Evolutionary conservation across 2,329 filamentous ascomycete species (phyloP), one percentile per base, ranked within the genome.

Genomic region (Daldinia eschscholtzii): DNA sequence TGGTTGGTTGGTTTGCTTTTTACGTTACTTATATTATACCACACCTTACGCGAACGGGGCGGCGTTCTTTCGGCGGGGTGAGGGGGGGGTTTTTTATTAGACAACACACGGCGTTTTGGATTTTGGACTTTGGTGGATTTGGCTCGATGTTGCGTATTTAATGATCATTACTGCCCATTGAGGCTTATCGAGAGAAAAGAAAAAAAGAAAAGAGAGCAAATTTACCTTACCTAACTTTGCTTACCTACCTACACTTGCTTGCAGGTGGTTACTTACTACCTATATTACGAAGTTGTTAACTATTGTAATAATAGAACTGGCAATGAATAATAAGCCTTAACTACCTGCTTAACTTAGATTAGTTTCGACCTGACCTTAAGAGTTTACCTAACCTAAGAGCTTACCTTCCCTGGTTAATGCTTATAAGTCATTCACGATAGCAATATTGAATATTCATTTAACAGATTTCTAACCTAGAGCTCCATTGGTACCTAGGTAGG

Each of bases 391-490:
- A n/a, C n/a, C n/a, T n/a, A n/a, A n/a, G 20, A 23, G 20, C 20
- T 23, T 23, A 23, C 20, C 1, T 13, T 2, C 35, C 35, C 35
- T 39, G 35, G 35, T 15, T 39, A 39, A 15, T 15, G 35, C 35
- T 39, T 39, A 23, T 48, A 48, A 48, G 1, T 12, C 23, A 48
- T 48, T 12, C 44, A 26, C 20, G 26, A 52, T 18, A 3, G 7
- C 1, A 9, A 33, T 52, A 52, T 33, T 33, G 28, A 52, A 52
- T 52, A 52, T 52, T 52, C 28, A 33, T 52, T 52, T 33, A 52
- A 30, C 46, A 12, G 26, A 30, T 26, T 26, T 33, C 15, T 6
- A 13, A 28, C 4, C 33, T 33, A n/a, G 26, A 50, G 13, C 46
- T 30, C 26, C 46, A 2, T 33, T 13, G 44, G 23, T 28, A 33